Evolutionary conservation across 495 filamentous ascomycete species (phyloP).

Genomic region (Penicillium cinerascens): DNA sequence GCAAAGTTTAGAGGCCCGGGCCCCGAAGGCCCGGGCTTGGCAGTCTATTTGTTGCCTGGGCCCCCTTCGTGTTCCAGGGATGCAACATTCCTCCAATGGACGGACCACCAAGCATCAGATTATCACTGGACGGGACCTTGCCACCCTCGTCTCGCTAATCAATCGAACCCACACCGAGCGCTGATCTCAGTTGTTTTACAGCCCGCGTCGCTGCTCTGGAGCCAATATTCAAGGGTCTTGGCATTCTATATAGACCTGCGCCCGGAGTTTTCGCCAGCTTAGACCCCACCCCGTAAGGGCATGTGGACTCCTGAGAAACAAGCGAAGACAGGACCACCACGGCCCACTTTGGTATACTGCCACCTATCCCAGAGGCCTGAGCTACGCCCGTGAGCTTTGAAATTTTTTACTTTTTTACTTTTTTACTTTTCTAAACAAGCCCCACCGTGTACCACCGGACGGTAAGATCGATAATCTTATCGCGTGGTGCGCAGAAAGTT

Average conservation of each 20-base stretch:
- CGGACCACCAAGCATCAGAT: slow-evolving; percentile 5
- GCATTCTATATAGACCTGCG: neutral
- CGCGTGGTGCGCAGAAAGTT: neutral
- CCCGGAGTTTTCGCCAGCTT: neutral
- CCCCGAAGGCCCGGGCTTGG: neutral
- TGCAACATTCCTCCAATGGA: slow-evolving; percentile 1
- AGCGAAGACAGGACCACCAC: neutral
- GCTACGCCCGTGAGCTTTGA: slow-evolving; percentile 1
- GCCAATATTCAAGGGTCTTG: neutral
- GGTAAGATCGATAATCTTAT: slow-evolving; percentile 25
- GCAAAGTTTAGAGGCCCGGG: slow-evolving; percentile 11
- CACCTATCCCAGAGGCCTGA: slow-evolving; percentile 3
- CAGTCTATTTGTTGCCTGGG: neutral
- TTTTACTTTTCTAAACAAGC: no score
- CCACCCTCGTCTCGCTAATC: slow-evolving; percentile 13
- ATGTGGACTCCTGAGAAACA: neutral
- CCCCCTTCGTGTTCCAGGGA: neutral
- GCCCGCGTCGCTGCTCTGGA: neutral
- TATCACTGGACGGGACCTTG: no score
- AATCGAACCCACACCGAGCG: neutral
- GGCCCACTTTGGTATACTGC: neutral
- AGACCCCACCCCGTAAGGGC: neutral
- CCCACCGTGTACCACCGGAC: neutral
- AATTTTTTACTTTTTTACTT: neutral
- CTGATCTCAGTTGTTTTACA: neutral